These are phyloP conservation scores for Diaporthe citriasiana DNA, from an alignment of 2,329 filamentous ascomycete species.

Conservation along the genomic window DNA sequence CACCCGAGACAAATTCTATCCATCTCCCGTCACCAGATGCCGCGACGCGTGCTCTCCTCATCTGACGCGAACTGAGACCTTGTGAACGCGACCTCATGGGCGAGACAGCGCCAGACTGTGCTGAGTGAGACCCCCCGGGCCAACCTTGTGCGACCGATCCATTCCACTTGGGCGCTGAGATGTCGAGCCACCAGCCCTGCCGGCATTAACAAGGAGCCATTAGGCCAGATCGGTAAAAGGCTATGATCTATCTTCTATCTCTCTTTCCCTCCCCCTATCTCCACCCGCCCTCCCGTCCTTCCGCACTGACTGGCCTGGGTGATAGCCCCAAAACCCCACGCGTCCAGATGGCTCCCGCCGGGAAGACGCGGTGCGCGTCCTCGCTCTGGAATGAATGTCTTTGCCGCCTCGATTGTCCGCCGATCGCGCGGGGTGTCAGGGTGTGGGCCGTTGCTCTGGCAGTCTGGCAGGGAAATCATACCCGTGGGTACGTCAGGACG, in stretches of 20 bases:
- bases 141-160: conserved; percentile 31
- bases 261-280: not conserved
- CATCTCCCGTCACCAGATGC: not conserved
- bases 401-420: not conserved
- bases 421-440: conserved; percentile 15
- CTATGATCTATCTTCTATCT: not conserved
- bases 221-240: conserved; percentile 20
- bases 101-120: conserved; percentile 13
- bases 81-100: conserved; percentile 5
- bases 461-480: not conserved
- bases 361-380: conserved; percentile 17
- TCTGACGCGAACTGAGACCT: conserved; percentile 30
- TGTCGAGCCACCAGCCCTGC: conserved; percentile 23
- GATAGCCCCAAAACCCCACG: conserved; percentile 18
- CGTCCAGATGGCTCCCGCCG: conserved; percentile 6
- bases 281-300: conserved; percentile 6
- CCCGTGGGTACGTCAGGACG: conserved; percentile 7
- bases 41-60: conserved; percentile 23
- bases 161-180: conserved; percentile 28
- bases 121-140: conserved; percentile 24
- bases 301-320: conserved; percentile 16
- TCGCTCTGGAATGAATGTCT: conserved; percentile 34
- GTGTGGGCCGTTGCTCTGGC: conserved; percentile 1
- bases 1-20: not conserved
- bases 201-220: conserved; percentile 7